A percentile compares a stretch with the other conserved stretches of the same genome.
Conservation (phyloP, 305 asterid species). For the Solanum chacoense region DNA sequence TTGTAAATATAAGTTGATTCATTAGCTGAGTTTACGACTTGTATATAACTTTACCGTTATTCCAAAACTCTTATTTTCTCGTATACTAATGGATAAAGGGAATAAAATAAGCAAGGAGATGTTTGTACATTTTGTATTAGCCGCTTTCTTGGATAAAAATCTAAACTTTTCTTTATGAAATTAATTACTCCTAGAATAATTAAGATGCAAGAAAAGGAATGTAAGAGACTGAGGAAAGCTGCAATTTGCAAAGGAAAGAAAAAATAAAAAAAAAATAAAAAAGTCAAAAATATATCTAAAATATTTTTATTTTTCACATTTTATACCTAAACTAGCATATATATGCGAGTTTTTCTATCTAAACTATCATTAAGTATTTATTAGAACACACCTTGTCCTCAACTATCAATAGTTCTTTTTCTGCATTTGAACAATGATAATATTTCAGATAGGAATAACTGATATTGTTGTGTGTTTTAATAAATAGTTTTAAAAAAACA, state of each 20-base stretch:
- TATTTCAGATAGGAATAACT: not conserved
- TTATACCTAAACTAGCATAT: not conserved
- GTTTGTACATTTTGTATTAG: not conserved
- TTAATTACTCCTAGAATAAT: not conserved
- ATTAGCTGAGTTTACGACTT: not conserved
- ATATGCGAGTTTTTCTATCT: not conserved
- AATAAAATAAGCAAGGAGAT: not conserved
- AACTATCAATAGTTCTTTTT: not conserved
- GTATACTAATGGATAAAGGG: not conserved
- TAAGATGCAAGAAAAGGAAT: conserved; percentile 1
- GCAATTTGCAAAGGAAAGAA: not conserved
- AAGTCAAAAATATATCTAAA: not conserved
- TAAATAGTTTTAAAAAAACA: not conserved
- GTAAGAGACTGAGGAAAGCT: not conserved
- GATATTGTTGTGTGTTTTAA: not conserved
- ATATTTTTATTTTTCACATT: not conserved
- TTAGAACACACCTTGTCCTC: not conserved
- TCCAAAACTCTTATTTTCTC: fast-evolving
- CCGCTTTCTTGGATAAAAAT: not conserved
- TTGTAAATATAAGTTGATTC: not conserved
- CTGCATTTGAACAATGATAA: not conserved
- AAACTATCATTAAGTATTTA: not conserved
- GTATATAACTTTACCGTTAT: not conserved
- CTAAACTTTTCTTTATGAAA: not conserved
- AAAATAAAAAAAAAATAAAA: not conserved